Percentiles rank a stretch among this genome's conserved stretches.
Evolutionary conservation across 2,329 filamentous ascomycete genomes (phyloP).

Genomic region (Trichoderma sp.): DNA sequence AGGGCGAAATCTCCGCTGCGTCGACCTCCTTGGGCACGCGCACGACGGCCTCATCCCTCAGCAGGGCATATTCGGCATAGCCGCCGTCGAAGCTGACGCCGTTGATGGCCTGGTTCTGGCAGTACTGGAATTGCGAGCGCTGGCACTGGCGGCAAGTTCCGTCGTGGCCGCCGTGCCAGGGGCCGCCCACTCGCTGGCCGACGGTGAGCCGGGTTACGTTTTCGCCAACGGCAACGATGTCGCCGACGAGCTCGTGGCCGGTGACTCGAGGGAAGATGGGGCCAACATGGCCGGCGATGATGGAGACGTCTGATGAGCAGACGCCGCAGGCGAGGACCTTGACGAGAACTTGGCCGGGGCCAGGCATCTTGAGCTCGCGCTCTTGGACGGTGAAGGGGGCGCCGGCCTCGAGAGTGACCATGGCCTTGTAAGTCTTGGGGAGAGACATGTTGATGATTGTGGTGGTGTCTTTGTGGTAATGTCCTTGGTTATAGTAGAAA

Average conservation of each 20-base stretch:
- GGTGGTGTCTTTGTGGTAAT: not conserved
- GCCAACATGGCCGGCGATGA: conserved; percentile 49
- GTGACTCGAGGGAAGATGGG: conserved; percentile 58
- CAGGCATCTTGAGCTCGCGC: conserved; percentile 55
- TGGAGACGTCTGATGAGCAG: conserved; percentile 59
- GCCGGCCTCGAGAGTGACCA: conserved; percentile 53
- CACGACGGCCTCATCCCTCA: conserved; percentile 59
- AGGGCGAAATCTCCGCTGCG: conserved; percentile 52
- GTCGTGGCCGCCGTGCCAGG: conserved; percentile 53
- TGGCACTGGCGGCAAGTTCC: conserved; percentile 60
- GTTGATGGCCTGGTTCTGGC: conserved; percentile 59
- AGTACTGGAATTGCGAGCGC: conserved; percentile 64
- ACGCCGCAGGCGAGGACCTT: conserved; percentile 71
- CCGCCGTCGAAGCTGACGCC: conserved; percentile 66
- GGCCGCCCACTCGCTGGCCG: conserved; percentile 60
- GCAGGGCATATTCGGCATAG: conserved; percentile 60
- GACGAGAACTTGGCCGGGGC: conserved; percentile 60
- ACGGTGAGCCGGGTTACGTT: conserved; percentile 54
- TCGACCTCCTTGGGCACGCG: conserved; percentile 51
- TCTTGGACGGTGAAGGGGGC: conserved; percentile 57
- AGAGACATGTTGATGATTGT: conserved; percentile 33
- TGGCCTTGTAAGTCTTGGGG: conserved; percentile 66
- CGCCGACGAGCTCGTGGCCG: conserved; percentile 69
- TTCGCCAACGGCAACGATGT: conserved; percentile 57
- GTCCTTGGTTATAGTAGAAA: not conserved